These are phyloP conservation scores for Aspergillus coremiiformis DNA, from an alignment of 495 filamentous ascomycete species.

Conservation along the genomic window DNA sequence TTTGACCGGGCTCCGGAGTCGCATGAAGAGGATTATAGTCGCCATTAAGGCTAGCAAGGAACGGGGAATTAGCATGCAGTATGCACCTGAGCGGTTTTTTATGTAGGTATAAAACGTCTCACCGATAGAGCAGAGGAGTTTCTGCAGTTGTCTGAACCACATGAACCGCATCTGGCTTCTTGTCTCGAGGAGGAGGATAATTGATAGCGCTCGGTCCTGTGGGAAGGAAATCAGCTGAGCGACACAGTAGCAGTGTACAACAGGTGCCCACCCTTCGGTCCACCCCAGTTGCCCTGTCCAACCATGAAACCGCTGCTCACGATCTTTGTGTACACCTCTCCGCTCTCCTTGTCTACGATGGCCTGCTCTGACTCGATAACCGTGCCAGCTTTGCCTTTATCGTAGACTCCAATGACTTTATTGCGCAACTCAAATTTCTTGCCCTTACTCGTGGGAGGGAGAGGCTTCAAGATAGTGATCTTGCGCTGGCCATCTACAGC, in stretches of 20 bases:
- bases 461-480: slow-evolving; percentile 66
- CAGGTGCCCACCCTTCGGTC: slow-evolving; percentile 58
- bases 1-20: slow-evolving; percentile 70
- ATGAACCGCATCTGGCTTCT: slow-evolving; percentile 62
- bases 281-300: slow-evolving; percentile 79
- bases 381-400: slow-evolving; percentile 77
- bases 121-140: slow-evolving; percentile 66
- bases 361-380: slow-evolving; percentile 73
- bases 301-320: slow-evolving; percentile 68
- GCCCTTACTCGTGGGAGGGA: slow-evolving; percentile 67
- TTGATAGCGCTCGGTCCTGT: slow-evolving; percentile 60
- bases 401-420: slow-evolving; percentile 80
- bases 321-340: slow-evolving; percentile 64
- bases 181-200: slow-evolving; percentile 65
- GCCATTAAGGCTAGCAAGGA: slow-evolving; percentile 55
- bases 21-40: slow-evolving; percentile 90
- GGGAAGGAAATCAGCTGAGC: not conserved
- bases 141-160: slow-evolving; percentile 58
- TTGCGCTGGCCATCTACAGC: slow-evolving; percentile 79
- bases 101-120: not conserved
- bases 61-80: not conserved
- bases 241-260: not conserved
- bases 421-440: slow-evolving; percentile 65
- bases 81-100: not conserved
- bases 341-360: slow-evolving; percentile 60